These are phyloP conservation scores for Saccharomycopsis sp. DNA, from an alignment of 805 yeast species.

Conservation along the genomic window DNA sequence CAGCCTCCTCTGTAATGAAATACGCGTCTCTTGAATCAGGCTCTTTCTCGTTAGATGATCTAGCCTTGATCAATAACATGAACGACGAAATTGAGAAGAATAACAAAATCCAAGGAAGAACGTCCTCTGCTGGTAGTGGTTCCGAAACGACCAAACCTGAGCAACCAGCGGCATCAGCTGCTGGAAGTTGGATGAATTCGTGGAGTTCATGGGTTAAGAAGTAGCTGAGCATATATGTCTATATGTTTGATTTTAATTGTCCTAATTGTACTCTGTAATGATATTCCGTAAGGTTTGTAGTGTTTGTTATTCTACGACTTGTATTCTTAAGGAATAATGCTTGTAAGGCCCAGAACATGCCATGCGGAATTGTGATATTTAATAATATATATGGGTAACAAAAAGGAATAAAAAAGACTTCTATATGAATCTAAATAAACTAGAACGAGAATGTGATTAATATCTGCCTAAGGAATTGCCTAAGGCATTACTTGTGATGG, in stretches of 20 bases:
- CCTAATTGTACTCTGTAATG: not conserved
- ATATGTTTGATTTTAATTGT: not conserved
- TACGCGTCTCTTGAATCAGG: slow-evolving; percentile 16
- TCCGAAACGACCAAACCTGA: not conserved
- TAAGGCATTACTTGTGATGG: slow-evolving; percentile 16
- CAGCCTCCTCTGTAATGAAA: slow-evolving; percentile 2
- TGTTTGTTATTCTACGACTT: too few relatives aligned
- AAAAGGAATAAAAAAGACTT: not conserved
- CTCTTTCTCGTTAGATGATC: slow-evolving; percentile 20
- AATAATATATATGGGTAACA: not conserved
- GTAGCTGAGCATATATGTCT: not conserved
- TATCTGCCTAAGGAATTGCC: slow-evolving; percentile 15
- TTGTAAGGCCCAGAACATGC: too few relatives aligned
- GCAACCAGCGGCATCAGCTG: not conserved
- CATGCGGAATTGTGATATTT: not conserved
- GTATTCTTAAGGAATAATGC: too few relatives aligned
- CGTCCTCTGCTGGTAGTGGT: not conserved
- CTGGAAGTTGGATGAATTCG: slow-evolving; percentile 11
- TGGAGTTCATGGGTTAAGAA: slow-evolving; percentile 20
- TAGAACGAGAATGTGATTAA: not conserved
- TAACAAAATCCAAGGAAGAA: slow-evolving; percentile 8
- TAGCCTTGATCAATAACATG: slow-evolving; percentile 15
- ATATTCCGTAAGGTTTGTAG: too few relatives aligned
- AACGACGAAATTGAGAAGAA: slow-evolving; percentile 21
- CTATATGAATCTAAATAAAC: not conserved